Evolutionary conservation across 1,284 basidiomycete species (phyloP).

Genomic region (Cystobasidium pallidum): DNA sequence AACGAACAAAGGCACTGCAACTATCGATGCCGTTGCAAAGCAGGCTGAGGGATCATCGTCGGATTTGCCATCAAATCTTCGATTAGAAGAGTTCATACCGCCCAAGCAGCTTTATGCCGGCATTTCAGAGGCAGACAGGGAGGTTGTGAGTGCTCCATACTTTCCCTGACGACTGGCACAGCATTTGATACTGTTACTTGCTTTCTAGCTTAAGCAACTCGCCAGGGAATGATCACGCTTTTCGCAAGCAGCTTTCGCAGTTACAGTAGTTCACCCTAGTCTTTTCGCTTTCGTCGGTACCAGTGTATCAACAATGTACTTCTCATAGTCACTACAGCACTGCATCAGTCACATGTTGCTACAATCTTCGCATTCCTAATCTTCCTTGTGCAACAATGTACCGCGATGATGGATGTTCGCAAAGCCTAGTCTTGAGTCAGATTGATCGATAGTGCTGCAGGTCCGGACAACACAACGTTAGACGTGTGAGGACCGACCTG

Average conservation of each 20-base stretch:
- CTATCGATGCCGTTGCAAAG: neutral
- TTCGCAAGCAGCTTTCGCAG: neutral
- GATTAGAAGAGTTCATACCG: slow-evolving; percentile 49
- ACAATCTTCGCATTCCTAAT: neutral
- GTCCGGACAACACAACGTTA: neutral
- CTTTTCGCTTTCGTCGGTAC: neutral
- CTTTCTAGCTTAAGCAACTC: slow-evolving; percentile 35
- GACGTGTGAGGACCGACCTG: neutral
- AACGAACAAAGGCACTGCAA: slow-evolving; percentile 4
- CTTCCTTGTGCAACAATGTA: slow-evolving; percentile 36
- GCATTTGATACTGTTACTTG: neutral
- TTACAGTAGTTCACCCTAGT: slow-evolving; percentile 1
- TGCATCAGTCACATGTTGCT: neutral
- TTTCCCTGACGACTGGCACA: neutral
- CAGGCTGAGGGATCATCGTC: neutral
- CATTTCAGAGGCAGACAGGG: slow-evolving; percentile 45
- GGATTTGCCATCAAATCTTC: slow-evolving; percentile 46
- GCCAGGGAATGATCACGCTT: slow-evolving; percentile 3
- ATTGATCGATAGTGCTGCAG: slow-evolving; percentile 43
- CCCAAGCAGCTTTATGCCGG: slow-evolving; percentile 46
- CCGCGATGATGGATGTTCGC: slow-evolving; percentile 42
- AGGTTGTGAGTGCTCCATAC: slow-evolving; percentile 43
- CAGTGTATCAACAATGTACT: slow-evolving; percentile 26
- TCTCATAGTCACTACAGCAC: neutral
- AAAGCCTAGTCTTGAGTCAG: slow-evolving; percentile 41